Evolutionary conservation across 2,329 filamentous ascomycete genomes (phyloP), one percentile per base, ranked within the genome.

Genomic region (Colletotrichum paranaense): DNA sequence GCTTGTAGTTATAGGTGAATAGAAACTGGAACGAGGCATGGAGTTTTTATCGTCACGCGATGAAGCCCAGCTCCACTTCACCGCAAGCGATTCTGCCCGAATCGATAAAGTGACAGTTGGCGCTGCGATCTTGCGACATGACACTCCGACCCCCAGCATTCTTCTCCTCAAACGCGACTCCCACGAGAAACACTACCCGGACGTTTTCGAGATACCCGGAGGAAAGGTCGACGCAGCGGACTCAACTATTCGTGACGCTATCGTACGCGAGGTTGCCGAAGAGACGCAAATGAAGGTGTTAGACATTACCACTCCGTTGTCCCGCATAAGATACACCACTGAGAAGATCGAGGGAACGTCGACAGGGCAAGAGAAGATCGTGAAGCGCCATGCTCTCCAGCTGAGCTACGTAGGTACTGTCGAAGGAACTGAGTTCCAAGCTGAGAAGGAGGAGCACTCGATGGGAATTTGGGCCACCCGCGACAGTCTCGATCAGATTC

Each of bases 191-290:
- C 35, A 55, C 16, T 72, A 56, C 19, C 53, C 56, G 0, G 32
- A 30, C 19, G 60, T 72, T 1, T 74, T 62, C 28, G 38, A 66
- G 14, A 65, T 60, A n/a, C 72, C 59, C 6, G 59, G 55, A 16
- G 59, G 72, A 16, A 68, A 68, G 49, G 62, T 67, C 1, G 60
- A 72, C 16, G 24, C 19, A 2, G 19, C 52, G 0, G 60, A 68
- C 4, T 2, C 24, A 3, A 28, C 11, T 14, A n/a, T 74, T 5
- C 16, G 46, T 14, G 30, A 62, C 28, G 56, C 68, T 11, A 14
- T 68, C 24, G 19, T 65, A 19, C 53, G 68, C 9, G 64, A 68
- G 7, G 64, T 72, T 16, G 38, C 4, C 22, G 60, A 72, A 35
- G 55, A 72, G 55, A 74, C 57, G 2, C 14, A 64, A 64, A 14